Percentiles rank a stretch among this genome's conserved stretches.
These are phyloP conservation scores for Crepidotus variabilis DNA, from an alignment of 768 basidiomycete genomes.

Conservation along the genomic window DNA sequence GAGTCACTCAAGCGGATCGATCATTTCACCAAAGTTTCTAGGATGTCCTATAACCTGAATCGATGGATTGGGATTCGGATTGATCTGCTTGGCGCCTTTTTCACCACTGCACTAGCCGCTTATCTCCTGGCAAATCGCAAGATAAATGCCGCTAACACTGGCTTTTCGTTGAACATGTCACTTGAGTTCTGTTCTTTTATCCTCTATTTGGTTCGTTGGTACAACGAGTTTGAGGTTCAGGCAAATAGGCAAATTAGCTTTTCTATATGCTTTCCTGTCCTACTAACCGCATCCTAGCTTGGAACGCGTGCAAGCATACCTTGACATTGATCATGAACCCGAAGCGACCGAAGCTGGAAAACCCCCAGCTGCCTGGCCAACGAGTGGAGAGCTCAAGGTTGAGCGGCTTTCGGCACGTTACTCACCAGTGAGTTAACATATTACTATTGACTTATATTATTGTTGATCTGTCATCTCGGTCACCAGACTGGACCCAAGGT, in stretches of 20 bases:
- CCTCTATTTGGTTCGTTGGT: slow-evolving; percentile 39
- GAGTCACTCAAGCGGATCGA: slow-evolving; percentile 53
- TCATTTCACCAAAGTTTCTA: slow-evolving; percentile 40
- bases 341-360: slow-evolving; percentile 30
- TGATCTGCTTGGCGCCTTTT: slow-evolving; percentile 53
- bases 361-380: slow-evolving; percentile 67
- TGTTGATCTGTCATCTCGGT: not conserved
- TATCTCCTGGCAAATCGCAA: slow-evolving; percentile 45
- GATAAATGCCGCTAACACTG: slow-evolving; percentile 35
- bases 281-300: slow-evolving; percentile 23
- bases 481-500: slow-evolving; percentile 43
- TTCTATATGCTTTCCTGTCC: too few relatives aligned
- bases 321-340: slow-evolving; percentile 57
- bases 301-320: slow-evolving; percentile 71
- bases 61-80: slow-evolving; percentile 49
- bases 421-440: slow-evolving; percentile 30
- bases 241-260: too few relatives aligned
- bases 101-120: slow-evolving; percentile 49
- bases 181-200: slow-evolving; percentile 57
- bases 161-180: slow-evolving; percentile 59
- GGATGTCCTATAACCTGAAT: slow-evolving; percentile 50
- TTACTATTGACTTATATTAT: not conserved
- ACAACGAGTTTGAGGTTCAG: slow-evolving; percentile 46
- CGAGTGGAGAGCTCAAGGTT: slow-evolving; percentile 49
- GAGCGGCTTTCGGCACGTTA: slow-evolving; percentile 56